Conservation (phyloP, 2,329 filamentous ascomycete species). For the Paradendryphiella salina region DNA sequence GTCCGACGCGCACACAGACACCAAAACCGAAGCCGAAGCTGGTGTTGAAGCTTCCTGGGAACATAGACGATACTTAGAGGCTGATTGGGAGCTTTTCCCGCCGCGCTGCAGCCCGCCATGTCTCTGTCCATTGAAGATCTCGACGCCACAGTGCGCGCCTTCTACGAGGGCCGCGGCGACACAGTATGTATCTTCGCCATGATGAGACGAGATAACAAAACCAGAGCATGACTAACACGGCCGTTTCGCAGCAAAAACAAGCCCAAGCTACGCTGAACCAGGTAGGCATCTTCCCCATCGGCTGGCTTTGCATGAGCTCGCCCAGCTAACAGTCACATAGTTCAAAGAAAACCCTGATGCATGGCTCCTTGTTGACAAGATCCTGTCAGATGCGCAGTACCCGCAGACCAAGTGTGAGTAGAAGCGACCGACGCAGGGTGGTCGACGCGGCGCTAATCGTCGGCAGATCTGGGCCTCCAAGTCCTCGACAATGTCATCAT, state of each 20-base stretch:
- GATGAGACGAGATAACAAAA: neutral
- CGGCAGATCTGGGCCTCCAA: constrained; percentile 83
- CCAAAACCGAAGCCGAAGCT: constrained; percentile 11
- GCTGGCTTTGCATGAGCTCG: constrained; percentile 4
- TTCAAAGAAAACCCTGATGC: constrained; percentile 99
- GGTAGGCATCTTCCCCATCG: constrained; percentile 57
- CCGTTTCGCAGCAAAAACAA: constrained; percentile 78
- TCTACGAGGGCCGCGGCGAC: constrained; percentile 95
- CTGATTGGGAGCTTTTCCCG: constrained; percentile 43
- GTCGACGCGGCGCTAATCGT: constrained; percentile 38
- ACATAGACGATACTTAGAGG: constrained; percentile 24
- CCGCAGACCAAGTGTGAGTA: constrained; percentile 90
- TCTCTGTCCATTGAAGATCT: constrained; percentile 85
- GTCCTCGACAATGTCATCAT: constrained; percentile 98
- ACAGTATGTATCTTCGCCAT: constrained; percentile 63
- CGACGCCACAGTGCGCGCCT: constrained; percentile 92
- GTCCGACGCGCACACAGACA: constrained; percentile 16
- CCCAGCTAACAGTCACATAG: constrained; percentile 53
- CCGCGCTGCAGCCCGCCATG: constrained; percentile 52
- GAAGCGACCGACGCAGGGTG: constrained; percentile 16
- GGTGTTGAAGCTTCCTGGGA: constrained; percentile 25
- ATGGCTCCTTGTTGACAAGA: constrained; percentile 96
- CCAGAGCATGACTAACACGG: constrained; percentile 46
- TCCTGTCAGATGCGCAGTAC: constrained; percentile 89
- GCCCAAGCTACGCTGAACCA: constrained; percentile 92